Conservation (phyloP, 2,329 filamentous ascomycete genomes). For the Fusarium buxicola region DNA sequence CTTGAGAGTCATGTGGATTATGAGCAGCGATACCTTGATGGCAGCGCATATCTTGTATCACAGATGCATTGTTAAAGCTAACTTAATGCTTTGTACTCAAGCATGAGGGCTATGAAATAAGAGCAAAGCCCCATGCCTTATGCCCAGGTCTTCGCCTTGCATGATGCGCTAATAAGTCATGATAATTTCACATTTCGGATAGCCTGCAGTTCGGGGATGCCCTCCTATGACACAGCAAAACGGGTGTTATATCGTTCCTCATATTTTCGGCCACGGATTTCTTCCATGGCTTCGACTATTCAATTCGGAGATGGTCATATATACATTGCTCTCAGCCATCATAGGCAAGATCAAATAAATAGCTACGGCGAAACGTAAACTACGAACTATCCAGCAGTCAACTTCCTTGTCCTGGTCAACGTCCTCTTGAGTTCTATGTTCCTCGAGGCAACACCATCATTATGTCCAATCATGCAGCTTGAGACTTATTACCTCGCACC, state of each 20-base stretch:
- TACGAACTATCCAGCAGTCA: constrained; percentile 8
- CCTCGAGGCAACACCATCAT: constrained; percentile 21
- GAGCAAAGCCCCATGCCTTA: too few species aligned
- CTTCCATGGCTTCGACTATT: not conserved
- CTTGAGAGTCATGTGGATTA: constrained; percentile 19
- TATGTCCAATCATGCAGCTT: constrained; percentile 11
- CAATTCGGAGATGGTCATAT: constrained; percentile 26
- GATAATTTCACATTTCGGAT: too few species aligned
- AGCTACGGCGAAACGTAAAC: constrained; percentile 26
- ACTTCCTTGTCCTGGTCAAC: constrained; percentile 6
- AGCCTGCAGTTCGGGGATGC: too few species aligned
- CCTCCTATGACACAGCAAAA: not conserved
- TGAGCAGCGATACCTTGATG: constrained; percentile 16
- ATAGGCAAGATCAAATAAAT: constrained; percentile 19
- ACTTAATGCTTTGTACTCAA: not conserved
- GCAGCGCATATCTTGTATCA: not conserved
- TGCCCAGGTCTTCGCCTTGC: too few species aligned
- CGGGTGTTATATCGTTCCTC: not conserved
- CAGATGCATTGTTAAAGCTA: not conserved
- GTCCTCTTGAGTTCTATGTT: constrained; percentile 34
- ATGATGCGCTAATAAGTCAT: too few species aligned
- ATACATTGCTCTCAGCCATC: constrained; percentile 16
- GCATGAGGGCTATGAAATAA: not conserved
- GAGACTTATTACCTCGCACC: constrained; percentile 37
- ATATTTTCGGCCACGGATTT: not conserved